Base-by-base conservation (phyloP, 257 asterid species). In the Datura wrightii region DNA sequence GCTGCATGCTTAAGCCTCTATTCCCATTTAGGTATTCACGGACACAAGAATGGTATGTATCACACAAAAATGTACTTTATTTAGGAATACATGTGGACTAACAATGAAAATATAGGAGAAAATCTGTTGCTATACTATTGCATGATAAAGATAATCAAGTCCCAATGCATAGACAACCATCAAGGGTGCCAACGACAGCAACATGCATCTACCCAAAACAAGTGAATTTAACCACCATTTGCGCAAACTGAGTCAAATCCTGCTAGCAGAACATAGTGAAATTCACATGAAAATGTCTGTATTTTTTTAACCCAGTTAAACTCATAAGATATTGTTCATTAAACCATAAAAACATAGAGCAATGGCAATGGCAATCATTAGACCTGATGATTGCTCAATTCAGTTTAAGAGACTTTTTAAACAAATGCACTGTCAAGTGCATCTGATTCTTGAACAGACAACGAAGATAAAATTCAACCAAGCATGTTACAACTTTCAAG, bases 401-500 rank as follows among this genome's bases (percentile, higher is more conserved):
- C 11, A 19, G 50, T 37, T 65, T 10, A 62, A 62, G 55, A 42
- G 55, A 8, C 34, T 46, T 9, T 4, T 15, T 9, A 42, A 18
- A 9, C 55, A 42, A 70, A 70, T 70, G 79, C 79, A 42, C 79
- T 41, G 54, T 14, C 79, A 42, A 18, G 55, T 70, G 18, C 16
- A 18, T 72, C 56, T 72, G n/a, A 72, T 72, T 72, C 41, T 44
- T 72, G 58, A 46, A 46, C 58, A 72, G 41, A 72, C 41, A 72
- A 46, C 3, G 8, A 19, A 10, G 16, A 46, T 72, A 72, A 46
- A 44, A 46, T 10, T 46, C 58, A 72, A 19, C 18, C 18, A 46
- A 72, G 58, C n/a, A 72, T 72, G 58, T 46, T 46, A 13, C 34
- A 72, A 19, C 39, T 72, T 72, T 72, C 80, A 72, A 71, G 18